Base-by-base conservation (phyloP, 2,329 filamentous ascomycete genomes). In the Fusarium praegraminearum region DNA sequence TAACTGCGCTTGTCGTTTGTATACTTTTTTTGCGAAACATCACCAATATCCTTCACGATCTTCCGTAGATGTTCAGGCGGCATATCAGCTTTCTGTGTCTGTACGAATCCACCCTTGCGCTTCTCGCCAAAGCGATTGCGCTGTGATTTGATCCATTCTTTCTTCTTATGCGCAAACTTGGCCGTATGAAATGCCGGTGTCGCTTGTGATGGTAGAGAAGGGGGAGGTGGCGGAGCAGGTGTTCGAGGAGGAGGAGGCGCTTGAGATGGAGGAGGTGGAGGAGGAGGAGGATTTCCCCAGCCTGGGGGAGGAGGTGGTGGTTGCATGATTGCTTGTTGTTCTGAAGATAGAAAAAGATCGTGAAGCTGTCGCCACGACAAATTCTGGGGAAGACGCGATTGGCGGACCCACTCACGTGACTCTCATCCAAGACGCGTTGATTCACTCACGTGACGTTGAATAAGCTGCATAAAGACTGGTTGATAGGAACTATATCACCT, bases 21-120 rank as follows among this genome's bases (percentile, higher is more conserved):
- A 84, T 98, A 99, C 81, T 98, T 98, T 85, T 98, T 98, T 81
- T 99, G 97, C 56, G 95, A 98, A 52, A 99, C 95, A 85, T 99
- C 96, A 74, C 97, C 97, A 78, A 99, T 99, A 80, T 99, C 96
- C 80, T 92, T 94, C 63, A 99, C 95, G 70, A 98, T 98, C 84
- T 99, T 99, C 73, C 97, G 93, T 79, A 99, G 79, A 87, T 99
- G 96, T 84, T 98, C 96, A 0, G 96, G 95, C 0, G 96, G 97
- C 93, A 99, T 97, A 76, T 99, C 96, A 12, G 94, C 94, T 85
- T 99, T 99, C 78, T 98, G 95, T 9, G 94, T 97, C 82, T 99
- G 95, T 2, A 99, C 93, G 70, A 98, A 98, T 1, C 97, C 96
- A 24, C 91, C 93, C 82, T 97, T 97, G 65, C 96, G 88, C 87